These are phyloP conservation scores for Babesia bigemina DNA, from an alignment of 169 alveolate species.

Conservation along the genomic window DNA sequence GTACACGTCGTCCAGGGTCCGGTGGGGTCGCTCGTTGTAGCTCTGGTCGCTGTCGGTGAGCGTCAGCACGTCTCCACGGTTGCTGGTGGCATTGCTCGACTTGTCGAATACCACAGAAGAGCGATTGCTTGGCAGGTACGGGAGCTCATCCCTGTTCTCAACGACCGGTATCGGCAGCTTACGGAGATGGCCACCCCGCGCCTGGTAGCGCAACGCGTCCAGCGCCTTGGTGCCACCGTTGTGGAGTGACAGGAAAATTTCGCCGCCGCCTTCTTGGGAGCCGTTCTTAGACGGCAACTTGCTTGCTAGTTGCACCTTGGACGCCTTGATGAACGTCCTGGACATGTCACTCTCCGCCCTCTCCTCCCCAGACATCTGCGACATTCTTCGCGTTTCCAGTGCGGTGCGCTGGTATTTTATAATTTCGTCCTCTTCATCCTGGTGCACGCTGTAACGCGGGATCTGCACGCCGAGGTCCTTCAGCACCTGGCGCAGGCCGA, in stretches of 20 bases:
- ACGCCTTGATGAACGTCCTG: constrained; percentile 2
- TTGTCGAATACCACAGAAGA: not conserved
- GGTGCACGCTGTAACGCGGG: constrained; percentile 48
- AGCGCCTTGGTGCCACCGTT: constrained; percentile 53
- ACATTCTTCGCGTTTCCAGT: not conserved
- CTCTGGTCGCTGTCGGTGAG: not conserved
- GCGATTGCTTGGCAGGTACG: constrained; percentile 6
- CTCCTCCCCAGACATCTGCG: constrained; percentile 4
- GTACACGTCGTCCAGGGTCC: not conserved
- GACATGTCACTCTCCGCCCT: constrained; percentile 8
- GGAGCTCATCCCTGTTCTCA: constrained; percentile 12
- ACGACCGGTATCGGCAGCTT: not conserved
- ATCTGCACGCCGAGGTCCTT: constrained; percentile 53
- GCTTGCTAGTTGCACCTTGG: not conserved
- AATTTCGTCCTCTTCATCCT: not conserved
- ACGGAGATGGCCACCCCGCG: constrained; percentile 39
- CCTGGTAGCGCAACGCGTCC: constrained; percentile 29
- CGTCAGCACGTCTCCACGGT: constrained; percentile 3
- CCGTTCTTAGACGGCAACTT: not conserved
- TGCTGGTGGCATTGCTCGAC: not conserved
- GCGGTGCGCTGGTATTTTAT: not conserved
- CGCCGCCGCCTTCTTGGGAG: constrained; percentile 2
- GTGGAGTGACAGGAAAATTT: constrained; percentile 35
- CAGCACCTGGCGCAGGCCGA: constrained; percentile 56
- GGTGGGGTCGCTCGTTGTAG: not conserved